Conservation (phyloP, 257 asterid genomes). For the Leptodermis oblonga region DNA sequence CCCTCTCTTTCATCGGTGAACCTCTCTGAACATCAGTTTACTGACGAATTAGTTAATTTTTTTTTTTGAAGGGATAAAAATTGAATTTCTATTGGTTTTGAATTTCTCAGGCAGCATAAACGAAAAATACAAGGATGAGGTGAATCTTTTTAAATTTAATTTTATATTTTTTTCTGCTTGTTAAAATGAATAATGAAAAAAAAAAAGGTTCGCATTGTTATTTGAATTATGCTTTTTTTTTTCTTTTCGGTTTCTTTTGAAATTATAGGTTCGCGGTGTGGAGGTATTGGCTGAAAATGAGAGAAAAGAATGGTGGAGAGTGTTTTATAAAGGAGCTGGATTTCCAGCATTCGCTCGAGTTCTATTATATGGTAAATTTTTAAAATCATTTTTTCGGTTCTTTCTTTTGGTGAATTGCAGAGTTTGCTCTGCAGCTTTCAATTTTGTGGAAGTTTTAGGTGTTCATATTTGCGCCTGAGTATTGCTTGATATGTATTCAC, state of each 20-base stretch:
- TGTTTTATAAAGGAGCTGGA: conserved; percentile 66
- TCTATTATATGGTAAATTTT: conserved; percentile 53
- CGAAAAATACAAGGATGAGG: conserved; percentile 56
- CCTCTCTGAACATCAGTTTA: background rate
- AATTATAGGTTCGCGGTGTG: conserved; percentile 25
- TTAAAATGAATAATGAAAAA: background rate
- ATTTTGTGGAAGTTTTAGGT: background rate
- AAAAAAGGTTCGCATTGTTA: background rate
- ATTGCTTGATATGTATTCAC: background rate
- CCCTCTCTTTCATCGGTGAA: conserved; percentile 49
- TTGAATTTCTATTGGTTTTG: background rate
- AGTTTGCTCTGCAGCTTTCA: background rate
- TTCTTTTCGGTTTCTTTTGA: background rate
- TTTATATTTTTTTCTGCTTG: background rate
- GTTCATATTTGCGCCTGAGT: background rate
- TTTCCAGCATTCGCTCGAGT: conserved; percentile 64
- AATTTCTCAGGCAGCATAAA: conserved; percentile 49
- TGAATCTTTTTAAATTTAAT: conserved; percentile 13
- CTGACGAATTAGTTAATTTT: background rate
- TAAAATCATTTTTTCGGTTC: background rate
- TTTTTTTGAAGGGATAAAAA: background rate
- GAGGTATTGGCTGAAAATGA: conserved; percentile 43
- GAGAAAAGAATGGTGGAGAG: conserved; percentile 52
- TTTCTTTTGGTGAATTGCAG: background rate
- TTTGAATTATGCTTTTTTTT: conserved; percentile 14